Base-by-base conservation (phyloP, 2,329 filamentous ascomycete species). In the Phialophora expanda region DNA sequence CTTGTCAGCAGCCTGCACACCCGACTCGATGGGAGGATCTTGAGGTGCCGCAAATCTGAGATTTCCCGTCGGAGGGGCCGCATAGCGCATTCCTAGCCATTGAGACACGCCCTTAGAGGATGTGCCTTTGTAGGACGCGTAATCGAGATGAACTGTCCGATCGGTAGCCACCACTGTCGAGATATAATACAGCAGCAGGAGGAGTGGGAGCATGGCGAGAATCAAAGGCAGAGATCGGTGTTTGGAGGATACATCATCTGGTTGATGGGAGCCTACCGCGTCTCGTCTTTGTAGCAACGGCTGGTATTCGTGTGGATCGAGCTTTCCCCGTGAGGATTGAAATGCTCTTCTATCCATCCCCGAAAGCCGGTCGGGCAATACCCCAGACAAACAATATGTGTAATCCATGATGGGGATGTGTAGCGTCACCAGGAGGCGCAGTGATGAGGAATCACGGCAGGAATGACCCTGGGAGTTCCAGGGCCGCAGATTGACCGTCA, bases 11-110 rank as follows among this genome's bases (percentile, higher is more conserved):
- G 81, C 72, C 64, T 87, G 83, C 3, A 85, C 74, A 1, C 77
- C 79, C 2, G 76, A 66, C 20, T 80, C 77, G 1, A 75, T 70
- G 0, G 78, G 68, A 1, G 90, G 90, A 74, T 91, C 87, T 71
- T 84, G 79, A 0, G 91, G 90, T 12, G 87, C 86, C 61, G 83
- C 80, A 73, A 93, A 94, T 22, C 91, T 84, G 66, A 91, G 74
- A 5, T 84, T 72, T 1, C 87, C 89, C 1, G 90, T 64, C 0
- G 91, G 91, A 14, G 90, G 81, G 4, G 89, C 87, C 1, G 90
- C 91, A 78, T 87, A 95, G 51, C 90, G 86, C 69, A 95, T 86
- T 1, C 90, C 91, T 7, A 91, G 82, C 89, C 90, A 94, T 75
- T 89, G 83, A 2, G 85, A 87, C 56, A 92, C 79, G 0, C 87